Percentiles rank a stretch among this genome's conserved stretches.
Evolutionary conservation across 2,329 filamentous ascomycete species (phyloP).

Genomic region (Cladosporium colombiae): DNA sequence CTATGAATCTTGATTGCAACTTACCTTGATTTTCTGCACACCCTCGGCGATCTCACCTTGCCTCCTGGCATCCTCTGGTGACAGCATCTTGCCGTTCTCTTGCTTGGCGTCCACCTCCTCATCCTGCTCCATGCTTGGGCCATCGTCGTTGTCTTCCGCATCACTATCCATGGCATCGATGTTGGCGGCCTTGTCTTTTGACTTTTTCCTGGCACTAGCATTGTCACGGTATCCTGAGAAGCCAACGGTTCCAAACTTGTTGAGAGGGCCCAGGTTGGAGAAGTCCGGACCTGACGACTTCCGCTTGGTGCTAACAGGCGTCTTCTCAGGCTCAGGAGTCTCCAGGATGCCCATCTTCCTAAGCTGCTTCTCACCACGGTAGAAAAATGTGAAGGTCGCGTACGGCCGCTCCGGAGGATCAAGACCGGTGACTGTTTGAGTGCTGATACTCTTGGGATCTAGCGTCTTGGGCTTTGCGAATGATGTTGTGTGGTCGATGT

Average conservation of each 20-base stretch:
- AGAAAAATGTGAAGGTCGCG: conserved; percentile 96
- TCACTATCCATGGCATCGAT: conserved; percentile 70
- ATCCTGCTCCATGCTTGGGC: conserved; percentile 66
- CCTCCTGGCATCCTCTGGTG: conserved; percentile 70
- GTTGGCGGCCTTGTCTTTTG: conserved; percentile 54
- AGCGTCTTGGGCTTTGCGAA: conserved; percentile 96
- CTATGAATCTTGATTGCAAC: conserved; percentile 29
- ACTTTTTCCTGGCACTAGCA: conserved; percentile 58
- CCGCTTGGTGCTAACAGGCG: conserved; percentile 62
- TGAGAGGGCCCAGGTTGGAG: conserved; percentile 78
- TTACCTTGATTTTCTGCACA: conserved; percentile 77
- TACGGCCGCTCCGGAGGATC: conserved; percentile 96
- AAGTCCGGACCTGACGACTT: conserved; percentile 84
- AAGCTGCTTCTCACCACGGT: conserved; percentile 90
- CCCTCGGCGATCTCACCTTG: conserved; percentile 77
- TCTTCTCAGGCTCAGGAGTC: conserved; percentile 60
- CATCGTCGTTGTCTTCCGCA: conserved; percentile 65
- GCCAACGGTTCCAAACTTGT: conserved; percentile 82
- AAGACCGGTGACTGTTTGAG: conserved; percentile 97
- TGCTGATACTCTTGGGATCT: conserved; percentile 96
- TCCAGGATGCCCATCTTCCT: conserved; percentile 92
- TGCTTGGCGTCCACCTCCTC: conserved; percentile 63
- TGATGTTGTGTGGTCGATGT: conserved; percentile 94
- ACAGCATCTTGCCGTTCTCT: conserved; percentile 56
- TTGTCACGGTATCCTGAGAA: conserved; percentile 76